phyloP scores from a whole-genome alignment of 345 rosid genomes.

The Balakata baccata region DNA sequence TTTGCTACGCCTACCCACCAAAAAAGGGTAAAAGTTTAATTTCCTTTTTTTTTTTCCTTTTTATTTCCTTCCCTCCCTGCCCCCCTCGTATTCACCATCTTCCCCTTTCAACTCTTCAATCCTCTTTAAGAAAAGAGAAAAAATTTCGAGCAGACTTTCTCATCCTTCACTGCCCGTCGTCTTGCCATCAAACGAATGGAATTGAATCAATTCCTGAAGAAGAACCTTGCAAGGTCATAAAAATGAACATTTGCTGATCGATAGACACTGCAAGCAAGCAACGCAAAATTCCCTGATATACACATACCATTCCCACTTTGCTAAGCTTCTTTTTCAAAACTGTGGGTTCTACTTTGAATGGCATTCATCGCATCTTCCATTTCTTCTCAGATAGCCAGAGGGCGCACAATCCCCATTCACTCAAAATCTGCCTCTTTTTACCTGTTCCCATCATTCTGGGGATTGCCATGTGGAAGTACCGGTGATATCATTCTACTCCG shows the following conservation, averaged over 20 bases:
- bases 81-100: not conserved
- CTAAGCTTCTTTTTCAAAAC: conserved; percentile 26
- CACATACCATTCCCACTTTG: conserved; percentile 14
- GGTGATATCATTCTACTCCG: conserved; percentile 47
- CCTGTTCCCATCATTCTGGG: not conserved
- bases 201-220: conserved; percentile 17
- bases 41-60: not conserved
- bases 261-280: conserved; percentile 23
- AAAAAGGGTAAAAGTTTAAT: conserved; percentile 2
- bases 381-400: conserved; percentile 25
- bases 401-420: conserved; percentile 19
- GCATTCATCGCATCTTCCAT: not conserved
- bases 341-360: conserved; percentile 10
- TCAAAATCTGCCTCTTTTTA: not conserved
- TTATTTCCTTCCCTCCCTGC: not conserved
- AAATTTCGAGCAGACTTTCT: not conserved
- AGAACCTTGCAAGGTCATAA: conserved; percentile 32
- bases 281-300: conserved; percentile 17
- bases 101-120: conserved; percentile 1
- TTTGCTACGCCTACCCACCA: not conserved
- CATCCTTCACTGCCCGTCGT: not conserved
- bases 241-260: conserved; percentile 29
- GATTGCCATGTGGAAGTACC: conserved; percentile 11
- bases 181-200: conserved; percentile 30
- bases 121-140: not conserved